Percentiles rank a stretch among this genome's conserved stretches.
Evolutionary conservation across 257 asterid genomes (phyloP).

Genomic region (Plantago ovata): DNA sequence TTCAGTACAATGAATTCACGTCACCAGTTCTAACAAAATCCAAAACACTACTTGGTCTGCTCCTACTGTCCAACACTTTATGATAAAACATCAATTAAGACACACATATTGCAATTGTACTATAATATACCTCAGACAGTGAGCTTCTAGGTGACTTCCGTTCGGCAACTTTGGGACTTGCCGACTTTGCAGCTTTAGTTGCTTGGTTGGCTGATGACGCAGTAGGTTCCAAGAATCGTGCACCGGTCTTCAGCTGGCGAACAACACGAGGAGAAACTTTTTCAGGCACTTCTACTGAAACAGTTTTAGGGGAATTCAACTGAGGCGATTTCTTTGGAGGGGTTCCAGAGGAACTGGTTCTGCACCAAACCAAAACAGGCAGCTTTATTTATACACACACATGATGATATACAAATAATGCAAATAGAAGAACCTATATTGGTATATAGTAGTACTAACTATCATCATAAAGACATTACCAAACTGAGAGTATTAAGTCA

Average conservation of each 20-base stretch:
- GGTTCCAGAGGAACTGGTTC: conserved; percentile 36
- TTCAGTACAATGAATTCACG: no score
- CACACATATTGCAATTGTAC: no score
- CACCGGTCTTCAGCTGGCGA: conserved; percentile 63
- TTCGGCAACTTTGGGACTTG: conserved; percentile 55
- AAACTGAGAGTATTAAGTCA: not conserved
- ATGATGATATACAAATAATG: no score
- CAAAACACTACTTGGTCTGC: no score
- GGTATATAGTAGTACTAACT: not conserved
- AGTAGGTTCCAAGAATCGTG: conserved; percentile 51
- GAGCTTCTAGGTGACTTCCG: conserved; percentile 55
- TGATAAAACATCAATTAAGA: no score
- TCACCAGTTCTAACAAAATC: no score
- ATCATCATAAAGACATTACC: conserved; percentile 4
- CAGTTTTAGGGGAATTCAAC: conserved; percentile 33
- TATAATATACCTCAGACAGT: conserved; percentile 50
- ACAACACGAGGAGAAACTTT: conserved; percentile 63
- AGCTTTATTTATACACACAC: not conserved
- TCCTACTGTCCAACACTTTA: no score
- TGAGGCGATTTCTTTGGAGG: conserved; percentile 42
- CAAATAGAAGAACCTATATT: not conserved
- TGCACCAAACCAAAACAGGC: conserved; percentile 24
- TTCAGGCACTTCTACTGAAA: conserved; percentile 33
- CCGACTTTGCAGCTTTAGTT: conserved; percentile 48
- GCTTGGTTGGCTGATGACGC: conserved; percentile 53